Percentiles rank a stretch among this genome's conserved stretches.
Evolutionary conservation across 805 yeast species (phyloP).

Genomic region (Teunomyces stri): DNA sequence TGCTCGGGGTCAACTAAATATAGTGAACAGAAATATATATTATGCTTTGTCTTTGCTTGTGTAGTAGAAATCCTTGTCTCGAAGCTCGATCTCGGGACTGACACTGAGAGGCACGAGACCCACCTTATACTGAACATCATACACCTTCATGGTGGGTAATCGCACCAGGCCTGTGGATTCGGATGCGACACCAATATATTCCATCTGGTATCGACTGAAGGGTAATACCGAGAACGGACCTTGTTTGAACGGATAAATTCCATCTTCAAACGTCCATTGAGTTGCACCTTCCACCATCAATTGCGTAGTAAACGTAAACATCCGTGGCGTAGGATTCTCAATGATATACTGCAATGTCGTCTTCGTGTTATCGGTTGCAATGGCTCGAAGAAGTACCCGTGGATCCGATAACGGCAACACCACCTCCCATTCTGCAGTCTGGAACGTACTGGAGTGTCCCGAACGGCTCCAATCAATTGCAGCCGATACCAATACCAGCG

Average conservation of each 20-base stretch:
- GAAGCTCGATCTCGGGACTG: conserved; percentile 14
- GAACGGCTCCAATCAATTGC: conserved; percentile 35
- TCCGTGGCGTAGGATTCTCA: conserved; percentile 74
- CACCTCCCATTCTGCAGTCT: conserved; percentile 47
- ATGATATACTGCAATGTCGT: conserved; percentile 47
- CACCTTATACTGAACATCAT: conserved; percentile 67
- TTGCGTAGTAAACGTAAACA: conserved; percentile 59
- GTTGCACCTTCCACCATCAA: conserved; percentile 29
- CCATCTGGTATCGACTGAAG: conserved; percentile 47
- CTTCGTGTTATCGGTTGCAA: conserved; percentile 6
- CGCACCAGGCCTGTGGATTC: conserved; percentile 19
- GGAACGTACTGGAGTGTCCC: conserved; percentile 23
- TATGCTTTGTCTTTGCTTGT: not conserved
- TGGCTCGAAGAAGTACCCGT: conserved; percentile 51
- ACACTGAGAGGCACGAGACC: conserved; percentile 46
- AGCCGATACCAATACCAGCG: conserved; percentile 20
- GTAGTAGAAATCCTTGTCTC: conserved; percentile 18
- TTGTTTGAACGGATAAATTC: conserved; percentile 28
- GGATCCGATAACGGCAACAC: conserved; percentile 68
- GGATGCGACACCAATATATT: conserved; percentile 21
- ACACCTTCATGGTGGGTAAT: conserved; percentile 64
- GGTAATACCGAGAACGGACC: conserved; percentile 57
- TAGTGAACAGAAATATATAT: not conserved
- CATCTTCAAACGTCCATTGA: conserved; percentile 25
- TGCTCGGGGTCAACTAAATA: conserved; percentile 52